These are phyloP conservation scores for Tephrocybe sp. DNA, from an alignment of 768 basidiomycete genomes.

Conservation along the genomic window DNA sequence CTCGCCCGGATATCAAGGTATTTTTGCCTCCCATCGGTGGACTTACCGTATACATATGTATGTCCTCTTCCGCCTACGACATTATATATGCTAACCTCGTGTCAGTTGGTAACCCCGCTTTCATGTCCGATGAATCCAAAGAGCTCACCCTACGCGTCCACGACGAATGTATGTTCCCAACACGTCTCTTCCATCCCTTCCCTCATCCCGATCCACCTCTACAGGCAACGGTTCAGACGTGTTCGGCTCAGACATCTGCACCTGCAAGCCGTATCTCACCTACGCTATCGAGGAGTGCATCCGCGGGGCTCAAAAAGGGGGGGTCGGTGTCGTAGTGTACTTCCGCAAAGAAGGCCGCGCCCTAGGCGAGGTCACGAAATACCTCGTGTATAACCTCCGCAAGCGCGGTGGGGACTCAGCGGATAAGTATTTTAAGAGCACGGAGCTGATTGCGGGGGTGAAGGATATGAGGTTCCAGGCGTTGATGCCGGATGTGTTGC, in stretches of 20 bases:
- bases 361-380: conserved; percentile 93
- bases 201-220: background rate
- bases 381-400: conserved; percentile 94
- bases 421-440: conserved; percentile 91
- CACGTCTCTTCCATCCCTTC: background rate
- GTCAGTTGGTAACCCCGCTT: conserved; percentile 88
- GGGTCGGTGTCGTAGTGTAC: conserved; percentile 92
- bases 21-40: conserved; percentile 95
- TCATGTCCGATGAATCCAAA: conserved; percentile 71
- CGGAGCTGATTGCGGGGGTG: conserved; percentile 92
- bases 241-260: conserved; percentile 91
- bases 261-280: conserved; percentile 89
- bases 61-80: conserved; percentile 13
- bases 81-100: background rate
- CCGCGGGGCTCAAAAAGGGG: conserved; percentile 65
- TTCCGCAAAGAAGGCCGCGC: conserved; percentile 95
- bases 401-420: conserved; percentile 94
- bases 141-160: conserved; percentile 88
- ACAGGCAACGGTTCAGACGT: conserved; percentile 92
- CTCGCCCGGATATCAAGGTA: conserved; percentile 91
- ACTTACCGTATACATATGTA: conserved; percentile 90
- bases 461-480: conserved; percentile 96
- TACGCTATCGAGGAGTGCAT: conserved; percentile 96
- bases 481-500: conserved; percentile 94
- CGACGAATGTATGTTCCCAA: conserved; percentile 72